Base-by-base conservation (phyloP, 805 yeast species). In the Suhomyces kilbournensis region DNA sequence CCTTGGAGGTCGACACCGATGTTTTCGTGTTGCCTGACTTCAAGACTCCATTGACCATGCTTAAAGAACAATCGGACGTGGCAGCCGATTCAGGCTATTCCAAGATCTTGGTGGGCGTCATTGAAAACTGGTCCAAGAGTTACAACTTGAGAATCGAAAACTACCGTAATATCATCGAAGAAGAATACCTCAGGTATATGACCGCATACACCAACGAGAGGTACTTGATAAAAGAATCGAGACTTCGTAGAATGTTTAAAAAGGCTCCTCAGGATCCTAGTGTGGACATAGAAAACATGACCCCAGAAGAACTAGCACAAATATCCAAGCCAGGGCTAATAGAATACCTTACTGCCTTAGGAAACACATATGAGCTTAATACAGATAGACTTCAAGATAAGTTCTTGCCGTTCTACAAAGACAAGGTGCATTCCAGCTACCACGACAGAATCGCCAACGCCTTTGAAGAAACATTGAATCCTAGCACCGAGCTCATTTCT, bases 31-130 rank as follows among this genome's bases (percentile, higher is more conserved):
- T 90, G 51, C 90, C 90, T 51, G 94, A 90, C 51, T 87, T 90
- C 49, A 86, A 84, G 54, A 85, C 87, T 4, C 85, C 91, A 26
- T 84, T 88, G 65, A 83, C 88, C 55, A 86, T 90, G 85, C 82
- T 90, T 53, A 84, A 86, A n/a, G 96, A 90, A 63, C 96, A 91
- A 66, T 85, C 90, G 14, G 96, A 88, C 55, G 92, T 88, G 6
- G 94, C 96, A 0, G 88, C 91, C 0, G 92, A 86, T 30, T 83
- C 93, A 3, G 89, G 90, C 3, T 91, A 88, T 67, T 90, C 91
- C 6, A 80, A 85, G 56, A 87, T 90, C 25, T 74, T 90, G 32
- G 84, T 85, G 10, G 94, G 93, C 22, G 94, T 90, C 10, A 81
- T 90, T 14, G 84, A 80, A 49, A 83, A 85, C 53, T 88, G 91